A percentile compares a stretch with the other conserved stretches of the same genome.
These are phyloP conservation scores for Zygoascus bituminiphila DNA, from an alignment of 805 yeast species.

Conservation along the genomic window DNA sequence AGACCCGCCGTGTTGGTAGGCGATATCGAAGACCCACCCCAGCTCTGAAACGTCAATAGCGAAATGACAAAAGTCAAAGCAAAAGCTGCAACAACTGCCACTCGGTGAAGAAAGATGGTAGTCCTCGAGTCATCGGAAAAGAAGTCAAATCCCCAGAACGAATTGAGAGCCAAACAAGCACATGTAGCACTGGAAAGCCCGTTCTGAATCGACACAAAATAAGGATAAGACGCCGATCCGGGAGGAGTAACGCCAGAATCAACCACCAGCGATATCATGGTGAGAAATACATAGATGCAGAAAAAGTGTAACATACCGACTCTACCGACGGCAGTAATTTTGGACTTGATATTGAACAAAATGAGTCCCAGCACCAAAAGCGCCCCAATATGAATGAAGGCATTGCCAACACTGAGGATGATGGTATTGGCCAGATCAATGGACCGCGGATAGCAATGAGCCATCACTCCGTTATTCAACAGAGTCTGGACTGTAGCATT, in stretches of 20 bases:
- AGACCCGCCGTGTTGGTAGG: conserved; percentile 55
- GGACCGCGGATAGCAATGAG: conserved; percentile 77
- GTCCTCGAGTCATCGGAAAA: conserved; percentile 88
- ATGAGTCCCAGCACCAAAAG: conserved; percentile 58
- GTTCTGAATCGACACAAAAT: conserved; percentile 73
- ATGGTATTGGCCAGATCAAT: conserved; percentile 85
- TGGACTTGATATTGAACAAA: conserved; percentile 65
- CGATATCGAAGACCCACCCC: conserved; percentile 40
- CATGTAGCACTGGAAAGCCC: conserved; percentile 70
- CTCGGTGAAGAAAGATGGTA: conserved; percentile 51
- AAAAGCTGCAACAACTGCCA: conserved; percentile 50
- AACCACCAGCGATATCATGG: conserved; percentile 62
- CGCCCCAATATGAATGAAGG: conserved; percentile 75
- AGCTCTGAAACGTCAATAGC: conserved; percentile 59
- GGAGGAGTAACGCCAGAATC: conserved; percentile 94
- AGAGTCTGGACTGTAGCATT: conserved; percentile 17
- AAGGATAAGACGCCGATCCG: conserved; percentile 63
- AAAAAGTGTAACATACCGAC: conserved; percentile 73
- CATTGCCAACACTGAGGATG: conserved; percentile 81
- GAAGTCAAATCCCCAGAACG: conserved; percentile 74
- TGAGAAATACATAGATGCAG: conserved; percentile 48
- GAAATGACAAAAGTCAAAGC: conserved; percentile 57
- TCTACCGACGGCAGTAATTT: conserved; percentile 93
- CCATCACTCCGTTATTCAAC: conserved; percentile 46
- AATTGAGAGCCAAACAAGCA: conserved; percentile 59